phyloP scores from a whole-genome alignment of 768 basidiomycete genomes.

The Pholiota conissans region DNA sequence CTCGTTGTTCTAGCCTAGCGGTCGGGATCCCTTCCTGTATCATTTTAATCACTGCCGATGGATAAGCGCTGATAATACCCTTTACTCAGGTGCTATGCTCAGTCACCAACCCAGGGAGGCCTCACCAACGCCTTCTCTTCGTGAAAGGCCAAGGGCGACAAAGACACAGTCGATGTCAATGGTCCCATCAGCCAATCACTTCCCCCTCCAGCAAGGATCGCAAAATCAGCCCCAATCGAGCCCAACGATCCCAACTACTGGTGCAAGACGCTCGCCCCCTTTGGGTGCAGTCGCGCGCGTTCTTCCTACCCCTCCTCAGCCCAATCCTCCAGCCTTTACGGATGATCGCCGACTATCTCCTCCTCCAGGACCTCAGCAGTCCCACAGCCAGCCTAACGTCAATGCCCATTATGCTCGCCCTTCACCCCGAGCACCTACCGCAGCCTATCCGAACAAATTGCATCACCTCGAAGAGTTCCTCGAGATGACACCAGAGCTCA shows the following conservation, averaged over 20 bases:
- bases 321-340: conserved; percentile 30
- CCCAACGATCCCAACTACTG: conserved; percentile 42
- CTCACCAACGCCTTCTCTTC: conserved; percentile 49
- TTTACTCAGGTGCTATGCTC: conserved; percentile 38
- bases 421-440: conserved; percentile 53
- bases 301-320: conserved; percentile 47
- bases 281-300: conserved; percentile 34
- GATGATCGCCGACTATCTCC: conserved; percentile 37
- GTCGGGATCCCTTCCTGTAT: conserved; percentile 12
- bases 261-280: conserved; percentile 37
- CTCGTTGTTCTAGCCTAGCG: conserved; percentile 1
- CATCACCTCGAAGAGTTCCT: conserved; percentile 47
- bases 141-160: conserved; percentile 50
- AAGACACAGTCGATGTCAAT: conserved; percentile 65
- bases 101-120: conserved; percentile 43
- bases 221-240: conserved; percentile 46
- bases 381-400: conserved; percentile 29
- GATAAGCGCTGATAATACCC: conserved; percentile 26
- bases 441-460: conserved; percentile 58
- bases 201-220: conserved; percentile 35
- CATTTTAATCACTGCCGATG: conserved; percentile 13
- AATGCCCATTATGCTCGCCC: conserved; percentile 64
- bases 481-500: conserved; percentile 68
- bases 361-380: conserved; percentile 31
- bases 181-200: conserved; percentile 56